Percentiles rank a stretch among this genome's conserved stretches.
phyloP scores from a whole-genome alignment of 2,329 filamentous ascomycete genomes.

The Plectosphaerella sp. region DNA sequence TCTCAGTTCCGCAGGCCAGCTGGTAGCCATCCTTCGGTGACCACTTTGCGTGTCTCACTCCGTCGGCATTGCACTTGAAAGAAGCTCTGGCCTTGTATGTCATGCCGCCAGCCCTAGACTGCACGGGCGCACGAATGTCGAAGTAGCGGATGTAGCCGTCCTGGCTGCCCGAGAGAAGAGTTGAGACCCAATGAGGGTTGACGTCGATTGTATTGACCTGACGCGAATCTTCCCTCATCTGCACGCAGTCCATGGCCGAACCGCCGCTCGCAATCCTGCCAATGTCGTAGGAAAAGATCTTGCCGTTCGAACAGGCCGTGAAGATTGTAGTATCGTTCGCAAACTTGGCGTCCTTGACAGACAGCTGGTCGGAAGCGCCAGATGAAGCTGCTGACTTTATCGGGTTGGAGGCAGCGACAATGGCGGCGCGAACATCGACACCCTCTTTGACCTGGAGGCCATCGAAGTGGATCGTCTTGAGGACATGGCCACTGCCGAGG shows the following conservation, averaged over 20 bases:
- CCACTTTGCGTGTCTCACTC: conserved; percentile 61
- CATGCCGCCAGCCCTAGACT: conserved; percentile 42
- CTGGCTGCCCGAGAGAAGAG: conserved; percentile 58
- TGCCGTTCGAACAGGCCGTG: conserved; percentile 59
- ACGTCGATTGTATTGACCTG: conserved; percentile 62
- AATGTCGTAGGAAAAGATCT: conserved; percentile 62
- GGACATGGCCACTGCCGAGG: conserved; percentile 54
- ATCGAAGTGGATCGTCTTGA: conserved; percentile 56
- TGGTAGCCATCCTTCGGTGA: conserved; percentile 56
- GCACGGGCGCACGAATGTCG: conserved; percentile 46
- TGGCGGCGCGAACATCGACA: conserved; percentile 52
- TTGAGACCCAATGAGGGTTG: conserved; percentile 54
- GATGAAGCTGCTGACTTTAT: conserved; percentile 27
- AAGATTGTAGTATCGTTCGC: conserved; percentile 50
- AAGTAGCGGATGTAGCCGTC: conserved; percentile 60
- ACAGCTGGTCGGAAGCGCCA: conserved; percentile 48
- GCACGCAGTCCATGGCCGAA: conserved; percentile 48
- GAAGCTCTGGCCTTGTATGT: conserved; percentile 39
- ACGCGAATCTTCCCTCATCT: conserved; percentile 56
- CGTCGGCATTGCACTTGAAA: conserved; percentile 49
- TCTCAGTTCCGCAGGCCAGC: conserved; percentile 62
- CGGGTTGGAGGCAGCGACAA: conserved; percentile 41
- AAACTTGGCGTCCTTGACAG: conserved; percentile 61
- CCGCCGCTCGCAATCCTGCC: conserved; percentile 40
- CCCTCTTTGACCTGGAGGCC: conserved; percentile 50